Conservation (phyloP, 2,329 filamentous ascomycete genomes). For the Volutella citrinella region DNA sequence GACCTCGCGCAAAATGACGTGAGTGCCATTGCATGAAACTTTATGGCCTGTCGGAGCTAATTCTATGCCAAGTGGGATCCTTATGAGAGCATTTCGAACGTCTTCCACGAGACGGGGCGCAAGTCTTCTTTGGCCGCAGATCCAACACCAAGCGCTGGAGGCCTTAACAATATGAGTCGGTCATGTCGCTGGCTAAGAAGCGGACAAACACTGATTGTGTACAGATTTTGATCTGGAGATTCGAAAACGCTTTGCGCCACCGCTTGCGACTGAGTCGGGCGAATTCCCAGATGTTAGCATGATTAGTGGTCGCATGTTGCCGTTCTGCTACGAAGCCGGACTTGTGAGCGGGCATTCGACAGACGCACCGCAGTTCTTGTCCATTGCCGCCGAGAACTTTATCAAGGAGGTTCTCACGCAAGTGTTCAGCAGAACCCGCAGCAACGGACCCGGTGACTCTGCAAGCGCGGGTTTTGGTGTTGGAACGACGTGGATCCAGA, state of each 20-base stretch:
- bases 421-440: slow-evolving; percentile 61
- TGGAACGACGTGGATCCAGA: slow-evolving; percentile 71
- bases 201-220: too few species aligned
- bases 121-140: slow-evolving; percentile 50
- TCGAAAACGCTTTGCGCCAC: slow-evolving; percentile 61
- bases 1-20: slow-evolving; percentile 62
- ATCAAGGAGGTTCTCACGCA: slow-evolving; percentile 64
- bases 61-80: slow-evolving; percentile 55
- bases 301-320: slow-evolving; percentile 64
- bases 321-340: slow-evolving; percentile 65
- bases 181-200: too few species aligned
- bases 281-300: slow-evolving; percentile 65
- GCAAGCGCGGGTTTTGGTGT: slow-evolving; percentile 62
- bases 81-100: slow-evolving; percentile 49
- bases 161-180: slow-evolving; percentile 78
- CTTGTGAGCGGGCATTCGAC: slow-evolving; percentile 55
- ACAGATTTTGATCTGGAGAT: slow-evolving; percentile 67
- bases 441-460: slow-evolving; percentile 62
- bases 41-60: too few species aligned
- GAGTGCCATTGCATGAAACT: slow-evolving; percentile 29
- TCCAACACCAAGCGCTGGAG: slow-evolving; percentile 63
- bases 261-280: slow-evolving; percentile 64
- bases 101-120: slow-evolving; percentile 51
- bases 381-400: slow-evolving; percentile 63
- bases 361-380: slow-evolving; percentile 63